Conservation (phyloP, 192 early-diverging fungal genomes). For the Coemansia sp. region DNA sequence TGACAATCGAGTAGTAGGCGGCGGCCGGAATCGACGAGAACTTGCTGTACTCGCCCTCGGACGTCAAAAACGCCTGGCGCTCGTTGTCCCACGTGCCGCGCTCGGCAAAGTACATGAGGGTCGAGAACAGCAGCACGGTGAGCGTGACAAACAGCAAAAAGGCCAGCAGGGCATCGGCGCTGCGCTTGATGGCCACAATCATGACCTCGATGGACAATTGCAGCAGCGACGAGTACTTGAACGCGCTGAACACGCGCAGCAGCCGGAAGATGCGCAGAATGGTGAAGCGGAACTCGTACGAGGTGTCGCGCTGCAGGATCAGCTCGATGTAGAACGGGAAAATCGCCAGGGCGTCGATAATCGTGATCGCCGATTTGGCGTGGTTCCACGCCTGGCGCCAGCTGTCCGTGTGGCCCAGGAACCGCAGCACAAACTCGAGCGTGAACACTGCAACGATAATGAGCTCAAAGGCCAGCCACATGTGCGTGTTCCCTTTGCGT, state of each 20-base stretch:
- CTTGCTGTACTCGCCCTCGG: slow-evolving; percentile 63
- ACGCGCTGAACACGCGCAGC: slow-evolving; percentile 73
- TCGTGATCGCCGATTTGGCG: slow-evolving; percentile 41
- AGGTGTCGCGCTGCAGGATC: slow-evolving; percentile 60
- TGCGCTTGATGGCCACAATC: slow-evolving; percentile 71
- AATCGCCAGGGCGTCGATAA: slow-evolving; percentile 74
- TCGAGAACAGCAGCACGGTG: slow-evolving; percentile 68
- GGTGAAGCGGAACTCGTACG: slow-evolving; percentile 79
- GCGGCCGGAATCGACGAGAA: slow-evolving; percentile 78
- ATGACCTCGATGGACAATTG: slow-evolving; percentile 82
- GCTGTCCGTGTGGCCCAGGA: slow-evolving; percentile 69
- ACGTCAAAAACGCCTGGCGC: slow-evolving; percentile 60
- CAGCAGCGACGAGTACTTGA: slow-evolving; percentile 76
- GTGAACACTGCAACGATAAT: slow-evolving; percentile 71
- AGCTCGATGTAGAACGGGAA: slow-evolving; percentile 78
- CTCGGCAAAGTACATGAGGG: slow-evolving; percentile 77
- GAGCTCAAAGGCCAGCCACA: slow-evolving; percentile 66
- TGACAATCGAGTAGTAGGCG: slow-evolving; percentile 73
- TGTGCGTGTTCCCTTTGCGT: slow-evolving; percentile 44
- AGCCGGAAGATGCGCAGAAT: slow-evolving; percentile 72
- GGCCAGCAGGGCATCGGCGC: slow-evolving; percentile 68
- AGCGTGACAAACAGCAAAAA: slow-evolving; percentile 71
- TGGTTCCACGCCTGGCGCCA: slow-evolving; percentile 56
- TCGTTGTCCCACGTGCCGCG: slow-evolving; percentile 70
- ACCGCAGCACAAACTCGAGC: slow-evolving; percentile 64